Evolutionary conservation across 2,329 filamentous ascomycete species (phyloP).

Genomic region (Cladosporium sp.): DNA sequence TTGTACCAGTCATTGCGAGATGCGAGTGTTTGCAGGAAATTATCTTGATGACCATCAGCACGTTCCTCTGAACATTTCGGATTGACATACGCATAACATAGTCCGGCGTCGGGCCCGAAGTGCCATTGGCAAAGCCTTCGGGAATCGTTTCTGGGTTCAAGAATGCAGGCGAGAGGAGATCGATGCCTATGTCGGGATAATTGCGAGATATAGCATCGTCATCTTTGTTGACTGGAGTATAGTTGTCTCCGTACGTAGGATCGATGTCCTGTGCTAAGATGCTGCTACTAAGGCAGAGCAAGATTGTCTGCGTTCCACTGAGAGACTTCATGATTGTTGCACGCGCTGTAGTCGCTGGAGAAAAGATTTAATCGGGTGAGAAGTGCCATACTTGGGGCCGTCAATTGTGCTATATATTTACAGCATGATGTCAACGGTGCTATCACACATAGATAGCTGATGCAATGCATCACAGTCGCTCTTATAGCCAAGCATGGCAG

Average conservation of each 20-base stretch:
- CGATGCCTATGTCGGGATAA: slow-evolving; percentile 32
- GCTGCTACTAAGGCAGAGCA: slow-evolving; percentile 9
- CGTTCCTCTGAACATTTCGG: too few relatives aligned
- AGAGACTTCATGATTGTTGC: neutral
- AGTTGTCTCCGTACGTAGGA: slow-evolving; percentile 7
- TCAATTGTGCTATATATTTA: neutral
- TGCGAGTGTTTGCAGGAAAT: slow-evolving; percentile 16
- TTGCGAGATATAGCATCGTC: slow-evolving; percentile 24
- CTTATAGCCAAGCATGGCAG: neutral
- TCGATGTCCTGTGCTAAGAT: slow-evolving; percentile 2
- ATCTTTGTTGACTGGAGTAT: neutral
- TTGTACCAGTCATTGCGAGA: slow-evolving; percentile 18
- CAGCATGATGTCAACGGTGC: neutral
- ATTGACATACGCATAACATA: slow-evolving; percentile 16
- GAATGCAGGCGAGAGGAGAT: slow-evolving; percentile 32
- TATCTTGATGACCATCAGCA: slow-evolving; percentile 14
- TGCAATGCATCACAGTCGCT: neutral
- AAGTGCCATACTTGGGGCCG: too few relatives aligned
- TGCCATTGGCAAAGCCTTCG: slow-evolving; percentile 29
- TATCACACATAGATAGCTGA: neutral
- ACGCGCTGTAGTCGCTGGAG: neutral
- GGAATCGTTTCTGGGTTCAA: slow-evolving; percentile 26
- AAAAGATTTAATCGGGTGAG: too few relatives aligned
- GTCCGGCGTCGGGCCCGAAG: slow-evolving; percentile 31
- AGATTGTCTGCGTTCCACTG: neutral